Evolutionary conservation across 192 early-diverging fungal genomes (phyloP).

Genomic region (Spinellus fusiger): DNA sequence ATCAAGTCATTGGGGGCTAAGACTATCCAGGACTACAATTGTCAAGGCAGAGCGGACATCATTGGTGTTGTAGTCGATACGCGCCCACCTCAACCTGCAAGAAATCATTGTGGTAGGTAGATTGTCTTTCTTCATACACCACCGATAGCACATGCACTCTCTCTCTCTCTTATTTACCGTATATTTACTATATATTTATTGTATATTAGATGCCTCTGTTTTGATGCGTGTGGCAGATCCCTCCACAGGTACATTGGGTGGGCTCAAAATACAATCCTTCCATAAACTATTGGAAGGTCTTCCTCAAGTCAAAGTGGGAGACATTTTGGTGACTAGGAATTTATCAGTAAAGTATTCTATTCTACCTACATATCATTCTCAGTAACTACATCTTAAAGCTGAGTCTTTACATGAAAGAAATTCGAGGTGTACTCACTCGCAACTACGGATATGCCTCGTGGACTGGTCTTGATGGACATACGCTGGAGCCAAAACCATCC

Average conservation of each 20-base stretch:
- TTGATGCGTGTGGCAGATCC: neutral
- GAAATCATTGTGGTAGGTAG: too few species aligned
- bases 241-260: neutral
- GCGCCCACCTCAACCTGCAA: too few species aligned
- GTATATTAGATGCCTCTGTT: neutral
- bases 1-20: too few species aligned
- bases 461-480: neutral
- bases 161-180: too few species aligned
- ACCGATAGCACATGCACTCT: too few species aligned
- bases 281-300: neutral
- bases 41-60: too few species aligned
- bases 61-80: too few species aligned
- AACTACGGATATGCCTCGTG: neutral
- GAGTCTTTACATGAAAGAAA: neutral
- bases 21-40: too few species aligned
- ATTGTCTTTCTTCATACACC: too few species aligned
- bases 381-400: neutral
- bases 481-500: neutral
- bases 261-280: neutral
- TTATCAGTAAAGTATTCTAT: neutral
- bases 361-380: neutral
- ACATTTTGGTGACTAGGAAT: neutral
- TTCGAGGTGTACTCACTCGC: neutral
- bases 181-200: neutral
- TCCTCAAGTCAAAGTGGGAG: neutral